Evolutionary conservation across 805 yeast species (phyloP).

Genomic region (Candida odintsovae): DNA sequence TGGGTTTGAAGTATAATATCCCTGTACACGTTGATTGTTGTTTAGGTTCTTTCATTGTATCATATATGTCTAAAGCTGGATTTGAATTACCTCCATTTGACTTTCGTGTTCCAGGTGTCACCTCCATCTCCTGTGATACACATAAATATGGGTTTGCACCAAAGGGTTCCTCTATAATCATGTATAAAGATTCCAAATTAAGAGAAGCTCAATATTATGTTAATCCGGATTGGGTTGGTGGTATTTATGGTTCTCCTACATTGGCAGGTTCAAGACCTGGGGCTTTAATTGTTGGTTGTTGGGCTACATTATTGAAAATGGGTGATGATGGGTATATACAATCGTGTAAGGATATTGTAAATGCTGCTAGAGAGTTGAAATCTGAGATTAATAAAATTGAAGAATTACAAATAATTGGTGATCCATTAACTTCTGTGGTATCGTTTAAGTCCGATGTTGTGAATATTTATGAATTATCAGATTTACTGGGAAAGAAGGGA

Average conservation of each 20-base stretch:
- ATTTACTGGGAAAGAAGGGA: constrained; percentile 56
- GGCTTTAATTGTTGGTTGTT: constrained; percentile 94
- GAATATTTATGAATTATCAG: constrained; percentile 77
- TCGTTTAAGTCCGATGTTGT: constrained; percentile 61
- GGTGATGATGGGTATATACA: constrained; percentile 80
- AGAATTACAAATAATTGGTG: constrained; percentile 69
- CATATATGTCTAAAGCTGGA: constrained; percentile 68
- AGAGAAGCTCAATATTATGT: constrained; percentile 82
- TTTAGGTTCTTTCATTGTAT: constrained; percentile 84
- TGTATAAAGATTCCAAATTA: constrained; percentile 70
- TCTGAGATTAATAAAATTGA: constrained; percentile 42
- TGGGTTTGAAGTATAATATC: constrained; percentile 45
- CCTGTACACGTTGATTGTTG: constrained; percentile 97
- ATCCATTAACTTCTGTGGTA: constrained; percentile 79
- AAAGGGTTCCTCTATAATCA: constrained; percentile 87
- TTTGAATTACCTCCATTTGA: constrained; percentile 54
- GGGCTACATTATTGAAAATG: constrained; percentile 84
- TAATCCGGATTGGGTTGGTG: constrained; percentile 86
- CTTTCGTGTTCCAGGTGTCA: constrained; percentile 86
- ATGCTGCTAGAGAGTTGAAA: constrained; percentile 56
- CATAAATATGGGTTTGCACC: constrained; percentile 99
- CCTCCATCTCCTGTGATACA: constrained; percentile 98
- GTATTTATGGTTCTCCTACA: constrained; percentile 94
- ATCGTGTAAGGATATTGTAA: constrained; percentile 61
- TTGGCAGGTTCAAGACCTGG: constrained; percentile 97